Percentiles rank a stretch among this genome's conserved stretches.
Evolutionary conservation across 495 filamentous ascomycete genomes (phyloP).

Genomic region (Penicillium angulare): DNA sequence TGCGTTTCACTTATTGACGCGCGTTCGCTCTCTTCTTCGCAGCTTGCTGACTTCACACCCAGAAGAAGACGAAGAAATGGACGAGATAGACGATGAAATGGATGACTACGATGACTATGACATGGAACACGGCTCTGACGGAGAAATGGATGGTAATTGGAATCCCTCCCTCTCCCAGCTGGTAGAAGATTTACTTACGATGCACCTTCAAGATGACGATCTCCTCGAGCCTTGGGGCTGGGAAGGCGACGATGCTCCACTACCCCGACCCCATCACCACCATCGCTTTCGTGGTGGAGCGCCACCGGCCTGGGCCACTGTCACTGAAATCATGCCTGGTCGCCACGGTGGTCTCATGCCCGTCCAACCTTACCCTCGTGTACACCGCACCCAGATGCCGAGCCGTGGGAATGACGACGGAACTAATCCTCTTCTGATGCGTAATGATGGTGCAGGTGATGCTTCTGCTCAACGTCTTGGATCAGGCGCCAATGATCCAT

Average conservation of each 20-base stretch:
- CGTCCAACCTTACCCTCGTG: constrained; percentile 49
- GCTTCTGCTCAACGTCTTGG: constrained; percentile 31
- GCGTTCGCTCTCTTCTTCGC: not conserved
- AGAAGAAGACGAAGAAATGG: constrained; percentile 52
- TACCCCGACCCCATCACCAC: constrained; percentile 47
- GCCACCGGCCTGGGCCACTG: constrained; percentile 41
- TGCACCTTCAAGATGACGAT: constrained; percentile 44
- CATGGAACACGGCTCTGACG: constrained; percentile 42
- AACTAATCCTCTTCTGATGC: constrained; percentile 69
- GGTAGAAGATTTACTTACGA: constrained; percentile 7
- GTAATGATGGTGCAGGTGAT: constrained; percentile 39
- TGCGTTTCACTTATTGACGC: constrained; percentile 40
- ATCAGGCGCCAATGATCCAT: constrained; percentile 27
- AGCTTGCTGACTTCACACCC: not conserved
- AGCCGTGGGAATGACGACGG: constrained; percentile 68
- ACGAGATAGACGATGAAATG: constrained; percentile 49
- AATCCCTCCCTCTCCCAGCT: not conserved
- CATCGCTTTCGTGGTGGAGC: constrained; percentile 40
- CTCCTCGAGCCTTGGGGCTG: constrained; percentile 54
- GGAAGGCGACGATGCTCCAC: constrained; percentile 50
- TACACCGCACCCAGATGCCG: constrained; percentile 49
- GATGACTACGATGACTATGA: constrained; percentile 47
- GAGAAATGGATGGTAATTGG: constrained; percentile 40
- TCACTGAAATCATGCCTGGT: constrained; percentile 45
- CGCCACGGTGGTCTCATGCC: constrained; percentile 42